These are phyloP conservation scores for Melaleuca quinquenervia DNA, from an alignment of 345 rosid species.

Conservation along the genomic window DNA sequence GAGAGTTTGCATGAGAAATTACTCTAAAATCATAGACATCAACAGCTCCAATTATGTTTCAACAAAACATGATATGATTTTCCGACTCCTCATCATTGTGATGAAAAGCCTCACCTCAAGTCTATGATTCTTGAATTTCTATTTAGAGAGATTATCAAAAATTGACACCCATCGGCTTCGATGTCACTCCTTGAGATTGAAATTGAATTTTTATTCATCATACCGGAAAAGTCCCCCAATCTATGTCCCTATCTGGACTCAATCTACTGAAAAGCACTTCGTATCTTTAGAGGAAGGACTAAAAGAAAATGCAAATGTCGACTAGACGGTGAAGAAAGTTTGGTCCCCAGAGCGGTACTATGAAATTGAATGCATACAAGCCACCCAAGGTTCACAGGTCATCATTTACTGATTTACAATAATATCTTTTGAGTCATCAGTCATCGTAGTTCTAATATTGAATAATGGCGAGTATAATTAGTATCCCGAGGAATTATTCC, in stretches of 20 bases:
- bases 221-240: not conserved
- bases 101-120: too few species aligned
- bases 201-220: not conserved
- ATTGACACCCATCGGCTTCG: not conserved
- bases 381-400: not conserved
- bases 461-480: not conserved
- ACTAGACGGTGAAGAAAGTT: not conserved
- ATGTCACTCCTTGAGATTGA: not conserved
- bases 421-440: not conserved
- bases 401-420: not conserved
- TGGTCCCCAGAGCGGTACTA: not conserved
- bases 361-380: not conserved
- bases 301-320: not conserved
- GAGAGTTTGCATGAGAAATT: too few species aligned
- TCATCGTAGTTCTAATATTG: not conserved
- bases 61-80: not conserved
- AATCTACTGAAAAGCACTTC: not conserved
- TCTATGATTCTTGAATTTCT: too few species aligned
- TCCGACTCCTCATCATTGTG: too few species aligned
- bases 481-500: not conserved
- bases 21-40: too few species aligned
- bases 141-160: not conserved
- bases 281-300: not conserved
- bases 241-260: not conserved
- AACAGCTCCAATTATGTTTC: too few species aligned